phyloP scores from a whole-genome alignment of 148 eudicot species.

The Rhododendron williamsianum region DNA sequence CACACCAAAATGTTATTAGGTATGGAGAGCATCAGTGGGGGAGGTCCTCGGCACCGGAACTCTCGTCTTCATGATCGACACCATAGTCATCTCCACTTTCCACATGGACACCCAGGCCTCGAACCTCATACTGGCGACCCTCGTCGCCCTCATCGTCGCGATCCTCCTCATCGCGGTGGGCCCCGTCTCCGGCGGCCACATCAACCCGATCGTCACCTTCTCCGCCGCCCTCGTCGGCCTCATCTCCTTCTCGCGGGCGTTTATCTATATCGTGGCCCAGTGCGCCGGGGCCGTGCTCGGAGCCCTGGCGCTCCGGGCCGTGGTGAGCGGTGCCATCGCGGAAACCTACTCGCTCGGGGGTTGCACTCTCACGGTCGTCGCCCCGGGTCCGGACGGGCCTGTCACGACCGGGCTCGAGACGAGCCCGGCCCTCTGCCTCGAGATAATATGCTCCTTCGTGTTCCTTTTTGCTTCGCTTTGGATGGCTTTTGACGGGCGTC shows the following conservation, averaged over 20 bases:
- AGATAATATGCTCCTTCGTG: slow-evolving; percentile 32
- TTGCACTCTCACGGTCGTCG: slow-evolving; percentile 31
- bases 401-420: slow-evolving; percentile 23
- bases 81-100: slow-evolving; percentile 31
- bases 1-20: slow-evolving; percentile 10
- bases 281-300: slow-evolving; percentile 34
- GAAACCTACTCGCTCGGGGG: slow-evolving; percentile 37
- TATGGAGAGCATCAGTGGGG: slow-evolving; percentile 39
- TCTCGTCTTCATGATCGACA: slow-evolving; percentile 38
- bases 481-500: slow-evolving; percentile 31
- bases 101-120: slow-evolving; percentile 20
- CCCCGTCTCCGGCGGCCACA: slow-evolving; percentile 44
- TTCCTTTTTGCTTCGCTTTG: slow-evolving; percentile 41
- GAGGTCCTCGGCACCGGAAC: slow-evolving; percentile 39
- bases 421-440: slow-evolving; percentile 34
- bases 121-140: slow-evolving; percentile 26
- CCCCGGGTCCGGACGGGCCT: slow-evolving; percentile 38
- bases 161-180: slow-evolving; percentile 28
- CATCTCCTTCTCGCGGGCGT: slow-evolving; percentile 32
- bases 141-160: slow-evolving; percentile 20
- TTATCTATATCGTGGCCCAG: slow-evolving; percentile 30
- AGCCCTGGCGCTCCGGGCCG: slow-evolving; percentile 36
- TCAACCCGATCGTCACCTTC: slow-evolving; percentile 39
- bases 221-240: slow-evolving; percentile 36
- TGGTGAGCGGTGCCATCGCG: slow-evolving; percentile 19